Percentiles rank a stretch among this genome's conserved stretches.
phyloP scores from a whole-genome alignment of 2,329 filamentous ascomycete species.

The Aspergillus sp. region DNA sequence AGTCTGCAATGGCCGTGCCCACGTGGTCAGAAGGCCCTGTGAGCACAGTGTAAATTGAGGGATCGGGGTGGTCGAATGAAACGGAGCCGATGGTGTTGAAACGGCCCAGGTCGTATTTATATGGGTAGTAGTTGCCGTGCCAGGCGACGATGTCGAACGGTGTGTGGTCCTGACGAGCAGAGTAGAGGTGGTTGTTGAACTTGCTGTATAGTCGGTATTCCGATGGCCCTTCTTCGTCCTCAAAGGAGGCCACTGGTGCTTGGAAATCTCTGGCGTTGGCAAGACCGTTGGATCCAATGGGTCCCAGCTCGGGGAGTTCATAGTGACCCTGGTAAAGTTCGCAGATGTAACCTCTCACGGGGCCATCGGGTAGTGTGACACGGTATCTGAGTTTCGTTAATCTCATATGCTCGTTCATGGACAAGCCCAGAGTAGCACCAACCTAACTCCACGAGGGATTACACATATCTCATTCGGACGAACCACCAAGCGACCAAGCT shows the following conservation, averaged over 20 bases:
- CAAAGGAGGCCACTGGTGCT: slow-evolving; percentile 67
- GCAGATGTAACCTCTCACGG: slow-evolving; percentile 70
- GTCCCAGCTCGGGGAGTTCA: slow-evolving; percentile 68
- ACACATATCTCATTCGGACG: slow-evolving; percentile 76
- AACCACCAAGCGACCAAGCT: slow-evolving; percentile 72
- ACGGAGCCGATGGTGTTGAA: slow-evolving; percentile 74
- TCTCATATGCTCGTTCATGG: neutral
- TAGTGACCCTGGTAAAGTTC: slow-evolving; percentile 75
- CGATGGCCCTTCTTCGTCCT: slow-evolving; percentile 54
- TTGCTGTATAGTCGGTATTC: slow-evolving; percentile 61
- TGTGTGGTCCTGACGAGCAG: slow-evolving; percentile 65
- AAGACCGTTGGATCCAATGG: slow-evolving; percentile 72
- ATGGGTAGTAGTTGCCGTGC: slow-evolving; percentile 78
- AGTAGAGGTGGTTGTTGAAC: slow-evolving; percentile 67
- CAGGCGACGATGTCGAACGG: slow-evolving; percentile 79
- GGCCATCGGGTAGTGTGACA: slow-evolving; percentile 62
- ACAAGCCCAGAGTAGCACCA: neutral
- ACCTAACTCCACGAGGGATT: slow-evolving; percentile 69
- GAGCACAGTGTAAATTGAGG: slow-evolving; percentile 71
- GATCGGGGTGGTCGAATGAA: slow-evolving; percentile 75
- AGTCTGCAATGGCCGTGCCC: slow-evolving; percentile 65
- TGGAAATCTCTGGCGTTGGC: slow-evolving; percentile 76
- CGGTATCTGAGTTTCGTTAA: slow-evolving; percentile 52
- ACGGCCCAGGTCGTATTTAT: slow-evolving; percentile 77
- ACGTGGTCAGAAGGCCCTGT: slow-evolving; percentile 57